Base-by-base conservation (phyloP, 768 basidiomycete species). In the Rhodotorula paludigena region DNA sequence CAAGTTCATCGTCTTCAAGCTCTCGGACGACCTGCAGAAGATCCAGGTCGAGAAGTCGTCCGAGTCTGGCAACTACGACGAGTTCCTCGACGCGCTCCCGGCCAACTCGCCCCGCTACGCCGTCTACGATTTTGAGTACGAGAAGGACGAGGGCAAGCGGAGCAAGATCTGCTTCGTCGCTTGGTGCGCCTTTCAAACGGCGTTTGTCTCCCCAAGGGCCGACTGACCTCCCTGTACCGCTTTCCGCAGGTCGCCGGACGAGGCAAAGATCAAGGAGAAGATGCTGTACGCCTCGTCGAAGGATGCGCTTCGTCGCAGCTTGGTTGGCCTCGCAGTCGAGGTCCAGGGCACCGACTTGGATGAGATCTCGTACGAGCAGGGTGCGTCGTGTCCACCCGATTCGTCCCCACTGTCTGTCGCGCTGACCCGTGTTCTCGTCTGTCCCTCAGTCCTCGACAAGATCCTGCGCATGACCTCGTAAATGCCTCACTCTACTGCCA, bases 251-350 rank as follows among this genome's bases (percentile, higher is more conserved):
- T 83, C 86, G 28, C 93, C 94, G 70, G 91, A 93, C 75, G 80
- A 78, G 49, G 86, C 91, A 48, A 89, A 85, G 80, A 83, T 93
- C 79, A 92, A 89, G 81, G 82, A 85, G 77, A 97, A 93, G 86
- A 97, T 97, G 92, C 74, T 96, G 74, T 88, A 85, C 80, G 88
- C 94, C 5, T 87, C 90, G 25, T 97, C 93, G 60, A 87, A 85
- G 77, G 89, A 91, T 35, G 87, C 87, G 9, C 80, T 99, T 71
- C 84, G 85, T 75, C 84, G 83, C 60, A 77, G 83, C 39, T 83
- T 98, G 36, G 84, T 84, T 33, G 94, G 92, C 61, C 83, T 96
- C 72, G 82, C 84, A 9, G 77, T 84, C 54, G 92, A 96, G 78
- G 82, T 98, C 62, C 93, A 97, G 78, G 92, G 85, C 63, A 92